Evolutionary conservation across 2,329 filamentous ascomycete genomes (phyloP).

Genomic region (Sporothrix sp.): DNA sequence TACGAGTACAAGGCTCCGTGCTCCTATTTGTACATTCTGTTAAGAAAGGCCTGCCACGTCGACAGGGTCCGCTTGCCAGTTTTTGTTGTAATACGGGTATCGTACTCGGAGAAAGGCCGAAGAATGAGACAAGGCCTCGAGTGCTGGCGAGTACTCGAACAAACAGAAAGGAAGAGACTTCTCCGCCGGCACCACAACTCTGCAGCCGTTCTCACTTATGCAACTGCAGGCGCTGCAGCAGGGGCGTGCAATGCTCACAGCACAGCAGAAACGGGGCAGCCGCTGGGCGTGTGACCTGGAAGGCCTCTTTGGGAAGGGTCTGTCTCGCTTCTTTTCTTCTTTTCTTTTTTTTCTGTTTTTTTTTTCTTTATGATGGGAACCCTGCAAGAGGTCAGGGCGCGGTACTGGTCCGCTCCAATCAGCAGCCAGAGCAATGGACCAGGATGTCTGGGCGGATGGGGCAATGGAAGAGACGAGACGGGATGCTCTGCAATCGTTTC

Average conservation of each 20-base stretch:
- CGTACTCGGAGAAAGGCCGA: no score
- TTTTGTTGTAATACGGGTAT: no score
- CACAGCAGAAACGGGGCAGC: background rate
- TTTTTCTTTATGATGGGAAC: background rate
- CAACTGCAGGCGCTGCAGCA: background rate
- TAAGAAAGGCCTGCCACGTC: no score
- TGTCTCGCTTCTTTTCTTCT: background rate
- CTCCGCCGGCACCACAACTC: slow-evolving; percentile 1
- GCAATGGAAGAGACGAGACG: background rate
- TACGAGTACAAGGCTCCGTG: no score
- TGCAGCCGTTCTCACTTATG: slow-evolving; percentile 6
- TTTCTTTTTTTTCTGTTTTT: background rate
- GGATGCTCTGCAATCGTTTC: no score
- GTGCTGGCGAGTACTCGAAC: no score
- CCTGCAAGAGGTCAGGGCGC: background rate
- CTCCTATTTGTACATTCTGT: no score
- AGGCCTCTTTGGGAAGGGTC: background rate
- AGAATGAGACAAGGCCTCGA: no score
- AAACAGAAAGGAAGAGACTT: background rate
- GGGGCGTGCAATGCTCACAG: background rate
- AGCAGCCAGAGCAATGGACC: background rate
- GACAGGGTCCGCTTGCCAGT: no score
- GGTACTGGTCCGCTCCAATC: slow-evolving; percentile 8
- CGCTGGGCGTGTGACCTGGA: slow-evolving; percentile 3
- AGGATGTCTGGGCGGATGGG: background rate